These are phyloP conservation scores for Ailanthus altissimus DNA, from an alignment of 345 rosid genomes.

Conservation along the genomic window DNA sequence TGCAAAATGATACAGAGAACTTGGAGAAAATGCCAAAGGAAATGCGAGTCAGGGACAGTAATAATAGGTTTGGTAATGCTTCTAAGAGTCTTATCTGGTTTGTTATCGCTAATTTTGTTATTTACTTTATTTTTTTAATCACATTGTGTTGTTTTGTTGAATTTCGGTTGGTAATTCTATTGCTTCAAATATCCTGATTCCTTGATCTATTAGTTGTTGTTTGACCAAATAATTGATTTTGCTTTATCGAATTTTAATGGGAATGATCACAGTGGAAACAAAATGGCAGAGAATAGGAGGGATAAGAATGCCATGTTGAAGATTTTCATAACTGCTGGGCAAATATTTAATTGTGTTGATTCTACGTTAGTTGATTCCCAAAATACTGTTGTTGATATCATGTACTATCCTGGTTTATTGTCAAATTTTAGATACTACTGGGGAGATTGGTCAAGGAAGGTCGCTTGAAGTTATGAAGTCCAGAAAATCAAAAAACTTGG, in stretches of 20 bases:
- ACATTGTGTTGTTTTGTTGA: background rate
- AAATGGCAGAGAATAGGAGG: background rate
- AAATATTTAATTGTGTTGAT: background rate
- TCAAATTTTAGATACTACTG: conserved; percentile 49
- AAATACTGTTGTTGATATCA: conserved; percentile 5
- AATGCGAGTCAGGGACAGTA: conserved; percentile 26
- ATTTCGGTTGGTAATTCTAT: background rate
- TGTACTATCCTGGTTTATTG: conserved; percentile 5
- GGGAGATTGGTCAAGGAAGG: conserved; percentile 31
- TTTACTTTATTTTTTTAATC: background rate
- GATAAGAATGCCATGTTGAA: background rate
- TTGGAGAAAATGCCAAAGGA: conserved; percentile 24
- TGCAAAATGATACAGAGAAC: conserved; percentile 16
- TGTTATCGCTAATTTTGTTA: background rate
- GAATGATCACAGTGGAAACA: background rate
- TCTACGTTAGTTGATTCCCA: background rate
- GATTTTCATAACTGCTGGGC: background rate
- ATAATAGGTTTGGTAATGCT: conserved; percentile 42
- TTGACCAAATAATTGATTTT: background rate
- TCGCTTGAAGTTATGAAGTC: conserved; percentile 33
- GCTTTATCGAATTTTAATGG: background rate
- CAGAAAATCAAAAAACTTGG: conserved; percentile 18
- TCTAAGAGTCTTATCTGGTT: conserved; percentile 7
- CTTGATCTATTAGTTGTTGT: background rate
- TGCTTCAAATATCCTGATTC: conserved; percentile 3